Conservation (phyloP, 2,329 filamentous ascomycete species). For the Pestalotiopsis sp. region DNA sequence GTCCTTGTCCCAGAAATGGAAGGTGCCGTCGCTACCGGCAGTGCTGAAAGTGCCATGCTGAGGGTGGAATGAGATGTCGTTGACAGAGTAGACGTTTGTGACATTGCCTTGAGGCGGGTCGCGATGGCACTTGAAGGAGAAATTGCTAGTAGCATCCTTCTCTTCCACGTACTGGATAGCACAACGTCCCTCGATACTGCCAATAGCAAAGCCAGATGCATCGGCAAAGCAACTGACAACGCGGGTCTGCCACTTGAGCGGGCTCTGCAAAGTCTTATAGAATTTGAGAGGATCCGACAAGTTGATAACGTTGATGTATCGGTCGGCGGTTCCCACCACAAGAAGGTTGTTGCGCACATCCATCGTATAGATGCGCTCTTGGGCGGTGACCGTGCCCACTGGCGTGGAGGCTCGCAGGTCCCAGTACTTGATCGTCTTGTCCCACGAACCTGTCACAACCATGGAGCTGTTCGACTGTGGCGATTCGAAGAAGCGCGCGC, state of each 20-base stretch:
- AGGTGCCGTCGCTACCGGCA: conserved; percentile 91
- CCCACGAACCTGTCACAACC: conserved; percentile 91
- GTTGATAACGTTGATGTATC: conserved; percentile 95
- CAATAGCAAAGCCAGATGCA: conserved; percentile 88
- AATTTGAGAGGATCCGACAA: conserved; percentile 85
- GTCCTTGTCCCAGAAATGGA: conserved; percentile 96
- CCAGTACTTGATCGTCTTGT: conserved; percentile 91
- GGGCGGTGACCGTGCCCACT: conserved; percentile 66
- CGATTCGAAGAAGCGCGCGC: conserved; percentile 76
- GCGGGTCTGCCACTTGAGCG: conserved; percentile 96
- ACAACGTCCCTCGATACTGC: conserved; percentile 94
- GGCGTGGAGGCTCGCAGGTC: conserved; percentile 71
- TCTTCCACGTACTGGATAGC: conserved; percentile 99
- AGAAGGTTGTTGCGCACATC: conserved; percentile 87
- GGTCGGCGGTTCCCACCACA: conserved; percentile 90
- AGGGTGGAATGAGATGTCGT: conserved; percentile 97
- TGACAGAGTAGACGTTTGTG: conserved; percentile 92
- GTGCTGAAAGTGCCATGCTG: conserved; percentile 98
- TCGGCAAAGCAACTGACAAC: conserved; percentile 95
- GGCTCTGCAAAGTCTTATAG: conserved; percentile 95
- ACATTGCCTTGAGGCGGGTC: conserved; percentile 75
- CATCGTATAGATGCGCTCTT: conserved; percentile 87
- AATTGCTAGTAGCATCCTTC: conserved; percentile 89
- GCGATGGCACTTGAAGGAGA: conserved; percentile 99
- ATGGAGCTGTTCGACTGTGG: conserved; percentile 69